Evolutionary conservation across 2,329 filamentous ascomycete genomes (phyloP).

Genomic region (Aspergillus fructus): DNA sequence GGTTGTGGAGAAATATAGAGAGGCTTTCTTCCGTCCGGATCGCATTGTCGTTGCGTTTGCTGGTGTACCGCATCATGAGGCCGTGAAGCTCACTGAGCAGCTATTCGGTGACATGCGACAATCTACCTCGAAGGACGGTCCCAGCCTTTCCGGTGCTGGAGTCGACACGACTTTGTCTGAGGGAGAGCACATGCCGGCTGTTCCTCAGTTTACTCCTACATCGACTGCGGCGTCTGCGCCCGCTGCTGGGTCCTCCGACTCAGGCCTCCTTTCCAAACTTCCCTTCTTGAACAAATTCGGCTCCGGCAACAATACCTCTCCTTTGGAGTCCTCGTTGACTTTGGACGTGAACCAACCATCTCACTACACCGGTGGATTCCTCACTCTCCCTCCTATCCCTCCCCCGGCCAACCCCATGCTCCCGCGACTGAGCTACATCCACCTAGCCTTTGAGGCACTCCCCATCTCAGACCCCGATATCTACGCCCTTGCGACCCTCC

Average conservation of each 20-base stretch:
- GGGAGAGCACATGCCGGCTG: conserved; percentile 31
- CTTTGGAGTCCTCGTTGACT: conserved; percentile 51
- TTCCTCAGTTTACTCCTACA: conserved; percentile 43
- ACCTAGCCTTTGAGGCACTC: conserved; percentile 92
- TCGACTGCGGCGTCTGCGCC: conserved; percentile 36
- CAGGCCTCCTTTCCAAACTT: conserved; percentile 74
- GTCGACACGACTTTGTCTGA: conserved; percentile 54
- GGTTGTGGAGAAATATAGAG: conserved; percentile 75
- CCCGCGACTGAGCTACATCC: conserved; percentile 84
- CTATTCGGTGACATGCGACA: conserved; percentile 89
- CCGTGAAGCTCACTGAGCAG: conserved; percentile 74
- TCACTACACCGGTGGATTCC: conserved; percentile 91
- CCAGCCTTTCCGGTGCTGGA: conserved; percentile 54
- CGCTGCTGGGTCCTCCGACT: conserved; percentile 48
- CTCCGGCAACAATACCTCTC: conserved; percentile 53
- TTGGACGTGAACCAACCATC: conserved; percentile 65
- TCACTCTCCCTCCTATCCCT: conserved; percentile 77
- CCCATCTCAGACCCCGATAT: conserved; percentile 90
- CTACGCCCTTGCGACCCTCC: conserved; percentile 91
- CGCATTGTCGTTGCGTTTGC: conserved; percentile 94
- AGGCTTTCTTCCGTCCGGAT: conserved; percentile 83
- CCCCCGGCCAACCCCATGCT: conserved; percentile 74
- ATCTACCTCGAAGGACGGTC: conserved; percentile 49
- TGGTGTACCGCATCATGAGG: conserved; percentile 78
- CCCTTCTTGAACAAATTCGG: conserved; percentile 87